Evolutionary conservation across 1,284 basidiomycete species (phyloP).

Genomic region (Apiotrichum veenhuisii): DNA sequence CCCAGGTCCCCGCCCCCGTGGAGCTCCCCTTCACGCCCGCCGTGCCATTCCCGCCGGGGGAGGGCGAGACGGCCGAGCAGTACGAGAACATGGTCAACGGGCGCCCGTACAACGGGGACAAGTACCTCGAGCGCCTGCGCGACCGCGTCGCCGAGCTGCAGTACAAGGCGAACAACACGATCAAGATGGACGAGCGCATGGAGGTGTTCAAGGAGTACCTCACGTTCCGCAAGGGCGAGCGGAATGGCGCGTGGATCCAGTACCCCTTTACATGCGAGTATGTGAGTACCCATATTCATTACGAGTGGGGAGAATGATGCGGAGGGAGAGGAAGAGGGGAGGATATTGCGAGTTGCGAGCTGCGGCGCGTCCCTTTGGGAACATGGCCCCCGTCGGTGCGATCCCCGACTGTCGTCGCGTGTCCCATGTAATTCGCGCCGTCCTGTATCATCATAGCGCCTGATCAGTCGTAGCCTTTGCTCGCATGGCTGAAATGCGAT

Average conservation of each 20-base stretch:
- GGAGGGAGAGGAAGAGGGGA: too few species aligned
- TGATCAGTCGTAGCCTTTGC: too few species aligned
- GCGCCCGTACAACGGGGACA: slow-evolving; percentile 35
- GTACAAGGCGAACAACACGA: slow-evolving; percentile 25
- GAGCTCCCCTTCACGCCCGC: not conserved
- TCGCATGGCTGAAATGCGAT: too few species aligned
- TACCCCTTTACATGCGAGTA: slow-evolving; percentile 42
- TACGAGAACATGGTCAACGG: slow-evolving; percentile 30
- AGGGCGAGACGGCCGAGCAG: not conserved
- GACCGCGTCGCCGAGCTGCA: slow-evolving; percentile 17
- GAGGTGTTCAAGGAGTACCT: slow-evolving; percentile 24
- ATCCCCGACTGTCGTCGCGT: too few species aligned
- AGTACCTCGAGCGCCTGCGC: slow-evolving; percentile 31
- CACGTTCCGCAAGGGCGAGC: slow-evolving; percentile 7
- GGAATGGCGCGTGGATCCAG: slow-evolving; percentile 12
- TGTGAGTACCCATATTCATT: too few species aligned
- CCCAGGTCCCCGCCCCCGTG: too few species aligned
- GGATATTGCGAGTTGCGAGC: too few species aligned
- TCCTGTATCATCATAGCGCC: too few species aligned
- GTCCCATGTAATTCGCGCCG: too few species aligned
- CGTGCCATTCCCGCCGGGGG: not conserved
- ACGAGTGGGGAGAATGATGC: too few species aligned
- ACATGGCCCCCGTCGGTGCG: too few species aligned
- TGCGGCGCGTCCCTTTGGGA: too few species aligned
- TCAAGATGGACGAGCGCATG: slow-evolving; percentile 23